These are phyloP conservation scores for Macrolepiota fuliginosa DNA, from an alignment of 768 basidiomycete species.

Conservation along the genomic window DNA sequence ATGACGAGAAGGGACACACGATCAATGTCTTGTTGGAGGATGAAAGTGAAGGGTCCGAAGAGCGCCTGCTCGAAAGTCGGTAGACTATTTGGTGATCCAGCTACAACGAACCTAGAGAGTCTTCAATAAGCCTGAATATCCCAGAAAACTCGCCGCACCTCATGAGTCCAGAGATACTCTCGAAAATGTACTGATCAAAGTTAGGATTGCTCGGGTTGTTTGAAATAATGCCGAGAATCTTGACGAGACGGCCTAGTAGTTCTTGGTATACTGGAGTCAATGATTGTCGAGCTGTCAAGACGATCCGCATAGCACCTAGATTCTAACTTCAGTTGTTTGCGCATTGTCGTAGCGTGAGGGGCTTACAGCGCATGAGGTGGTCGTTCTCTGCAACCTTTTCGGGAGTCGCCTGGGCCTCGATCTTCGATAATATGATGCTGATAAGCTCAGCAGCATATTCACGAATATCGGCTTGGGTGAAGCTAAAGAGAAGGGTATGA, in stretches of 20 bases:
- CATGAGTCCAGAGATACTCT: slow-evolving; percentile 92
- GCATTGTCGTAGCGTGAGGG: slow-evolving; percentile 4
- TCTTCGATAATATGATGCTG: slow-evolving; percentile 70
- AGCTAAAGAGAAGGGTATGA: slow-evolving; percentile 44
- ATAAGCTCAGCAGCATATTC: slow-evolving; percentile 77
- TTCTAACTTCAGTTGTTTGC: neutral
- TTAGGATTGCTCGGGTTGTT: slow-evolving; percentile 97
- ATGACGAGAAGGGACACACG: slow-evolving; percentile 46
- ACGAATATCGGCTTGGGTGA: slow-evolving; percentile 83
- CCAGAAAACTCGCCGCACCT: slow-evolving; percentile 41
- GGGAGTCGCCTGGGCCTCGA: slow-evolving; percentile 75
- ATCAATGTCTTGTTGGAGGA: slow-evolving; percentile 90
- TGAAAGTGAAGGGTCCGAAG: slow-evolving; percentile 84
- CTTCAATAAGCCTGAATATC: neutral
- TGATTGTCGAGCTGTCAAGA: slow-evolving; percentile 82
- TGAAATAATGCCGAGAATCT: slow-evolving; percentile 83
- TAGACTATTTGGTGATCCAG: slow-evolving; percentile 64
- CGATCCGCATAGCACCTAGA: slow-evolving; percentile 90
- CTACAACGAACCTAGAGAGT: slow-evolving; percentile 68
- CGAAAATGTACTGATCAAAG: slow-evolving; percentile 97
- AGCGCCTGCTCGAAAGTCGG: slow-evolving; percentile 75
- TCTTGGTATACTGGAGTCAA: slow-evolving; percentile 66
- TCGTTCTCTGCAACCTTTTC: slow-evolving; percentile 98
- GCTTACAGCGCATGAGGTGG: slow-evolving; percentile 93
- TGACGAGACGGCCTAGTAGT: slow-evolving; percentile 71